phyloP scores from a whole-genome alignment of 2,329 filamentous ascomycete species.

The Gaeumannomyces tritici region DNA sequence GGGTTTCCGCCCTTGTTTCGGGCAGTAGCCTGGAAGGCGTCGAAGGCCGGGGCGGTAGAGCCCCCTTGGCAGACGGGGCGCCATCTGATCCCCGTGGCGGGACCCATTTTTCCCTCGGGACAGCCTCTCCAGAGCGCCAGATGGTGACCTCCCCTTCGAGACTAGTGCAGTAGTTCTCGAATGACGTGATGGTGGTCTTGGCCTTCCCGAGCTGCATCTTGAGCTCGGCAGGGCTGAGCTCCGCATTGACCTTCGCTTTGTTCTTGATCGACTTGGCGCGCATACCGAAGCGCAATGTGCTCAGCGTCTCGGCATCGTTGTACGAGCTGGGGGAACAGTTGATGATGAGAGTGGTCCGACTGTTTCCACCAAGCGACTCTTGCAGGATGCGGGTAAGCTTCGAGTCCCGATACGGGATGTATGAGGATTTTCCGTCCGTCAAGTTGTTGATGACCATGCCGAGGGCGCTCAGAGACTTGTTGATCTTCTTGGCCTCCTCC shows the following conservation, averaged over 20 bases:
- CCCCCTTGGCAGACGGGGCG: slow-evolving; percentile 25
- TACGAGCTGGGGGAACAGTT: slow-evolving; percentile 99
- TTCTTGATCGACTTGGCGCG: slow-evolving; percentile 98
- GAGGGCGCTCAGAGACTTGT: slow-evolving; percentile 95
- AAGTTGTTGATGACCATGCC: slow-evolving; percentile 99
- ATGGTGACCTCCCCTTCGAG: slow-evolving; percentile 76
- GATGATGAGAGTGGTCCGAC: slow-evolving; percentile 94
- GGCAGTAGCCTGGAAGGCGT: slow-evolving; percentile 40
- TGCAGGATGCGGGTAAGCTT: slow-evolving; percentile 96
- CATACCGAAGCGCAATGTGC: slow-evolving; percentile 89
- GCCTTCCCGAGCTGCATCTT: slow-evolving; percentile 89
- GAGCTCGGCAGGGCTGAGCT: slow-evolving; percentile 90
- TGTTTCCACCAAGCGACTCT: slow-evolving; percentile 96
- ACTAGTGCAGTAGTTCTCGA: slow-evolving; percentile 74
- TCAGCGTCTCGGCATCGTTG: slow-evolving; percentile 90
- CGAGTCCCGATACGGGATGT: slow-evolving; percentile 94
- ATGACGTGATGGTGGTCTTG: slow-evolving; percentile 79
- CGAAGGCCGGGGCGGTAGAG: slow-evolving; percentile 43
- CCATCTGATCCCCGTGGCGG: slow-evolving; percentile 29
- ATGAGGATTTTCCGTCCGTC: slow-evolving; percentile 93
- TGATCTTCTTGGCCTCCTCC: slow-evolving; percentile 99
- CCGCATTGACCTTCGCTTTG: slow-evolving; percentile 99
- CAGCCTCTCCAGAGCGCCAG: slow-evolving; percentile 81
- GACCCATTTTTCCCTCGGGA: slow-evolving; percentile 85
- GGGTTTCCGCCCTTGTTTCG: slow-evolving; percentile 54